phyloP scores from a whole-genome alignment of 805 yeast species.

The Pichia exigua region DNA sequence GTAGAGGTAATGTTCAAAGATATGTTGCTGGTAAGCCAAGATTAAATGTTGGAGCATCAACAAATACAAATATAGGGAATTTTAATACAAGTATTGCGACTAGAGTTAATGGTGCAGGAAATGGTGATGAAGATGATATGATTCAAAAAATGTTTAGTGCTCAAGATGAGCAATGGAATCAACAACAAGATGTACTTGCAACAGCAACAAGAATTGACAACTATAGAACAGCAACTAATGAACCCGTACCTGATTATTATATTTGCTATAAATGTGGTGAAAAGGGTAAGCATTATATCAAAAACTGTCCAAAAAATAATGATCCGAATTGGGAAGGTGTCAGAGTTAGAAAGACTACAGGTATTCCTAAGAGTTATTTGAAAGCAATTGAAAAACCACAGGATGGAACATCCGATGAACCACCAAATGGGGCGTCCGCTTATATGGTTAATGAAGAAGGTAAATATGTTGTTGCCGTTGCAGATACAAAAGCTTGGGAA shows the following conservation, averaged over 20 bases:
- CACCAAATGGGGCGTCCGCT: conserved; percentile 29
- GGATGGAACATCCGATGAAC: conserved; percentile 41
- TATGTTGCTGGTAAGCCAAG: conserved; percentile 69
- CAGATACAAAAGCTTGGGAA: conserved; percentile 88
- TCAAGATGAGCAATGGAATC: conserved; percentile 92
- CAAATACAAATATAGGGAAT: conserved; percentile 13
- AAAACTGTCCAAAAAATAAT: conserved; percentile 87
- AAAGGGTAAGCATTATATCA: conserved; percentile 88
- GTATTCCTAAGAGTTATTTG: conserved; percentile 91
- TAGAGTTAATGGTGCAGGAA: conserved; percentile 25
- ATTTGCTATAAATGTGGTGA: conserved; percentile 96
- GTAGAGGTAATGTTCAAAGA: conserved; percentile 54
- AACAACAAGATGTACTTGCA: conserved; percentile 87
- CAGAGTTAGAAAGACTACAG: conserved; percentile 85
- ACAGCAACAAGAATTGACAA: conserved; percentile 62
- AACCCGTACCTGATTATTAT: conserved; percentile 89
- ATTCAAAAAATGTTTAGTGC: conserved; percentile 87
- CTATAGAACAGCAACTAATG: conserved; percentile 39
- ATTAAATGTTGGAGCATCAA: conserved; percentile 20
- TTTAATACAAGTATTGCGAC: conserved; percentile 9
- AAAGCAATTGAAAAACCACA: conserved; percentile 78
- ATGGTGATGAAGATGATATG: conserved; percentile 68
- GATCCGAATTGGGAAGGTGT: conserved; percentile 94
- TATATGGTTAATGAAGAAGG: conserved; percentile 92
- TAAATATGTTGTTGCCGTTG: conserved; percentile 90